phyloP scores from a whole-genome alignment of 106 monocot genomes.

The Acorus calamus region DNA sequence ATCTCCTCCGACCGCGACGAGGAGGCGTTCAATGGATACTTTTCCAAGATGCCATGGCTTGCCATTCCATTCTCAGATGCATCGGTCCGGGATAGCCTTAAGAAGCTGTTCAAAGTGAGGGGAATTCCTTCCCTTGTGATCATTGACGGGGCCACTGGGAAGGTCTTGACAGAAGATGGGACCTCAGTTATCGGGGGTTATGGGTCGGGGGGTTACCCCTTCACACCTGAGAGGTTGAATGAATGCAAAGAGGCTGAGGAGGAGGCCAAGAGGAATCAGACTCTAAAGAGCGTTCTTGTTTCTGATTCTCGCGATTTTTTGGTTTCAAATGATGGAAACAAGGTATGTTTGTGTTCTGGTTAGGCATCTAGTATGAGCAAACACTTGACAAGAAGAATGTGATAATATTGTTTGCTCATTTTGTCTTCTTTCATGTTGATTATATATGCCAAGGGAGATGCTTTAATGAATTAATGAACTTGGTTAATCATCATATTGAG shows the following conservation, averaged over 20 bases:
- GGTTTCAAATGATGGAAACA: slow-evolving; percentile 30
- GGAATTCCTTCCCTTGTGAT: slow-evolving; percentile 57
- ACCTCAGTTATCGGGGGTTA: slow-evolving; percentile 29
- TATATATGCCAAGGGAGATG: no score
- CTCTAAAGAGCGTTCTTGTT: slow-evolving; percentile 31
- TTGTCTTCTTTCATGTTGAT: no score
- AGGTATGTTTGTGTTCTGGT: slow-evolving; percentile 23
- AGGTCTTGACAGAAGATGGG: slow-evolving; percentile 25
- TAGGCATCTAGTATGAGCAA: no score
- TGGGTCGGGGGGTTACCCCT: slow-evolving; percentile 39
- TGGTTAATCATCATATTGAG: background rate
- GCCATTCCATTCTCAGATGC: background rate
- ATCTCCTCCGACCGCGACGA: background rate
- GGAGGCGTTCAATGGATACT: background rate
- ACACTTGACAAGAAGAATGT: no score
- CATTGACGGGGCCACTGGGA: slow-evolving; percentile 34
- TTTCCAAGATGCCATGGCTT: background rate
- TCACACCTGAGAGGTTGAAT: slow-evolving; percentile 37
- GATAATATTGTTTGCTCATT: no score
- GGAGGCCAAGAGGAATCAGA: slow-evolving; percentile 51
- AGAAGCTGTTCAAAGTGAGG: slow-evolving; percentile 25
- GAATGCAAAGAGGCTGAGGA: slow-evolving; percentile 36
- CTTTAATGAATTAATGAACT: no score
- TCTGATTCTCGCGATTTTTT: slow-evolving; percentile 41
- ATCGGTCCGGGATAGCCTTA: slow-evolving; percentile 13